phyloP scores from a whole-genome alignment of 2,329 filamentous ascomycete genomes.

The Colletotrichum acutatum region DNA sequence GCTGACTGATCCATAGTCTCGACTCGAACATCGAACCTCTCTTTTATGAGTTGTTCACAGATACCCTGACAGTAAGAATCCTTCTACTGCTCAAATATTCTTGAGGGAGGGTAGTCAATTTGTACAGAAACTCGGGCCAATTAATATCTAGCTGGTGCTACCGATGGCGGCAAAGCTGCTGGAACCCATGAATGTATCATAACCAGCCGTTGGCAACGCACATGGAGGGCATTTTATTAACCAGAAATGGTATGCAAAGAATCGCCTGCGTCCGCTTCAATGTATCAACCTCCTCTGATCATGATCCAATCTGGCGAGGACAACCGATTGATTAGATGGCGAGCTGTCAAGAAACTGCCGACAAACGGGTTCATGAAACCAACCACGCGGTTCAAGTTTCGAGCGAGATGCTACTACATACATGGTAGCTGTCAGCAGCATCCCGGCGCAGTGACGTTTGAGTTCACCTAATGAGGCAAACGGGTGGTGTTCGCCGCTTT shows the following conservation, averaged over 20 bases:
- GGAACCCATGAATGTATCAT: not conserved
- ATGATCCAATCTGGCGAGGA: not conserved
- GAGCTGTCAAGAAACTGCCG: constrained; percentile 5
- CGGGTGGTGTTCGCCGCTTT: not conserved
- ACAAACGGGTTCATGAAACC: constrained; percentile 9
- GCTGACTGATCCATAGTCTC: constrained; percentile 4
- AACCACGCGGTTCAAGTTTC: constrained; percentile 11
- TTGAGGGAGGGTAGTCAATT: not conserved
- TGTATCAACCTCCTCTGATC: not conserved
- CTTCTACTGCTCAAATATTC: not conserved
- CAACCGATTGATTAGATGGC: not conserved
- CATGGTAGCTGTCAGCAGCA: not conserved
- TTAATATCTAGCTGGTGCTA: not conserved
- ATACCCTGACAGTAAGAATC: not conserved
- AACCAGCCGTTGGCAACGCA: not conserved
- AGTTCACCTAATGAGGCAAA: not conserved
- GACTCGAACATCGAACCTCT: not conserved
- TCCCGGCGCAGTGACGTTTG: constrained; percentile 5
- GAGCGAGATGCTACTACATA: not conserved
- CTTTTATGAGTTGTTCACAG: not conserved
- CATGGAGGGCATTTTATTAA: not conserved
- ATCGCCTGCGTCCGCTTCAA: no score
- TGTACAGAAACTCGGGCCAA: not conserved
- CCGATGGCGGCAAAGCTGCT: not conserved
- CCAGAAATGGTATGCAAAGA: no score